Base-by-base conservation (phyloP, 257 asterid species). In the Nicotiana sylvestris region DNA sequence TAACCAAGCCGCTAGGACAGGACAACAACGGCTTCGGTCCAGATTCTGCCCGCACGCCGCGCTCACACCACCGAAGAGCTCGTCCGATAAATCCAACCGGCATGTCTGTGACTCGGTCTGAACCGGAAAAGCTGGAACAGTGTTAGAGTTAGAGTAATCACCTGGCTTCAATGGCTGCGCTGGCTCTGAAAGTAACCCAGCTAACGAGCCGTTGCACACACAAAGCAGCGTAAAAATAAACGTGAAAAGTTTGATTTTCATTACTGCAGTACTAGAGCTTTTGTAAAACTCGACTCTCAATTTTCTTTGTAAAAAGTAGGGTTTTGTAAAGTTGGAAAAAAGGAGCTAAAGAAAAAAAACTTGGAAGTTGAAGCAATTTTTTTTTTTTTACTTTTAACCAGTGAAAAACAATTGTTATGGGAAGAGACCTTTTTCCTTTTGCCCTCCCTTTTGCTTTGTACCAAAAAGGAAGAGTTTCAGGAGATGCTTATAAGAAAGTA, bases 1-100 rank as follows among this genome's bases (percentile, higher is more conserved):
- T 32, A 96, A 93, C 99, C 99, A 96, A 2, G 99, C 98, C 1
- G 98, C 98, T 18, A 96, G 93, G 0, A 96, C 99, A 6, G 99
- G 99, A 79, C 99, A 96, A 86, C 99, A 96, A 2, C 99, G 93
- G 92, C 97, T 90, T 16, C 99, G 89, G 92, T 96, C 98, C 5
- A 96, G 91, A 87, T 89, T 90, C n/a, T 84, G 88, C 61, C 94
- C 92, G 83, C 99, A 92, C 3, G 99, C 99, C 30, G 96, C 94
- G 60, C 89, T 81, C 13, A 96, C 98, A 60, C 98, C 99, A 84
- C 99, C 98, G 87, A 94, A 93, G 16, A 96, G 89, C 92, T 96
- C 98, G 15, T 87, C 95, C 2, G 99, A 93, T 1, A 94, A 84
- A 89, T 96, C 98, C 10, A 94, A 90, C 56, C 86, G 89, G 90